Base-by-base conservation (phyloP, 1,284 basidiomycete genomes). In the Ganoderma resinaceum region DNA sequence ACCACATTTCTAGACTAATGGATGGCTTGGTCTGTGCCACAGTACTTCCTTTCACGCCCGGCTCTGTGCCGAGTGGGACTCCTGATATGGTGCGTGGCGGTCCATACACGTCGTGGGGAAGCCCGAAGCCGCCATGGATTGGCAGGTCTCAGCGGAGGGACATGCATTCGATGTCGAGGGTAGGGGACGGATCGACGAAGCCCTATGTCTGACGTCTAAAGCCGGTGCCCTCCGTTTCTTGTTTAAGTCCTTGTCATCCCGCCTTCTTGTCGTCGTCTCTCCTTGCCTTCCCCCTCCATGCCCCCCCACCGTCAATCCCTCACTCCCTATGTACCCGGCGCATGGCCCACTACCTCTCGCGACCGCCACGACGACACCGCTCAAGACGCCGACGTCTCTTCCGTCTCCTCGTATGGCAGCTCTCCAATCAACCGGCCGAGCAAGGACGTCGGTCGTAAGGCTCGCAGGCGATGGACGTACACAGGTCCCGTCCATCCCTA, bases 241-340 rank as follows among this genome's bases (percentile, higher is more conserved):
- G 49, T 23, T 60, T 63, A 46, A 52, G 52, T 55, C 46, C 46
- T 12, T 23, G 46, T 49, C n/a, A 9, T 26, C 26, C 63, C 37
- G 29, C 33, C 23, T 29, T 29, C 46, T 40, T 40, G 53, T 52
- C 43, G 43, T 29, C 29, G 53, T 18, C 26, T 63, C 49, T 65
- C 59, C 66, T 61, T 59, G 52, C 61, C 38, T 37, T n/a, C 62
- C 55, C 67, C 63, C 63, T 52, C 37, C 37, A 66, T 66, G 1
- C 43, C 71, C 20, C 63, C 73, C 4, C 61, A 33, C 35, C 70
- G 71, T 60, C 76, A 73, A 49, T 67, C 75, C 20, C 71, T 73
- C 20, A 73, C 72, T 11, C 77, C 78, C 1, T 73, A 73, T 63
- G 66, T 77, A 38, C 77, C 78, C 33, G 78, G 77, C 57, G 77